Conservation (phyloP, 352 stramenopile species). For the Pseudoperonospora humuli region DNA sequence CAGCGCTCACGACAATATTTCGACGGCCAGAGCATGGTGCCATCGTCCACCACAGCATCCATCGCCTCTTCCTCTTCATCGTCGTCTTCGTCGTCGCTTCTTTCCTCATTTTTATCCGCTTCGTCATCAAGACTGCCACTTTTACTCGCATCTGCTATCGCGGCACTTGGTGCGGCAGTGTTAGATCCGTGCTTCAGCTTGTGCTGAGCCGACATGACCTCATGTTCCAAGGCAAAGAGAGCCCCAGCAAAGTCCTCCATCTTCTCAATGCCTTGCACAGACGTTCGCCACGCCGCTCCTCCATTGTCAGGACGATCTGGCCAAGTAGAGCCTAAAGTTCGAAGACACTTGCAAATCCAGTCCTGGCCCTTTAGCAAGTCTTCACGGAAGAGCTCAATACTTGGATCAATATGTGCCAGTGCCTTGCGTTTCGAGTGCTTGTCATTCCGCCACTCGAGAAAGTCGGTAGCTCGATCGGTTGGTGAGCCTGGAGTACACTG, state of each 20-base stretch:
- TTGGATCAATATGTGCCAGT: conserved; percentile 19
- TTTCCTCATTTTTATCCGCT: conserved; percentile 30
- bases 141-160: conserved; percentile 9
- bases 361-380: conserved; percentile 49
- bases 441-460: conserved; percentile 57
- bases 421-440: conserved; percentile 37
- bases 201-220: conserved; percentile 48
- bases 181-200: conserved; percentile 22
- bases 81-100: conserved; percentile 64
- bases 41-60: conserved; percentile 50
- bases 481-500: conserved; percentile 8
- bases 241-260: conserved; percentile 31
- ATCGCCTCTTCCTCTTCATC: conserved; percentile 66
- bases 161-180: not conserved
- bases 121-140: conserved; percentile 16
- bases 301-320: conserved; percentile 33
- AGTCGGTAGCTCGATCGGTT: conserved; percentile 17
- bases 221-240: conserved; percentile 55
- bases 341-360: conserved; percentile 58
- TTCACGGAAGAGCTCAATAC: conserved; percentile 43
- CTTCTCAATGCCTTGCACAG: conserved; percentile 27
- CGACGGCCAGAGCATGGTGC: conserved; percentile 59
- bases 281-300: conserved; percentile 39
- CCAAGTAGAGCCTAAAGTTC: conserved; percentile 57
- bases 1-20: conserved; percentile 62